These are phyloP conservation scores for Ophiostoma australiae DNA, from an alignment of 2,329 filamentous ascomycete genomes.

Conservation along the genomic window DNA sequence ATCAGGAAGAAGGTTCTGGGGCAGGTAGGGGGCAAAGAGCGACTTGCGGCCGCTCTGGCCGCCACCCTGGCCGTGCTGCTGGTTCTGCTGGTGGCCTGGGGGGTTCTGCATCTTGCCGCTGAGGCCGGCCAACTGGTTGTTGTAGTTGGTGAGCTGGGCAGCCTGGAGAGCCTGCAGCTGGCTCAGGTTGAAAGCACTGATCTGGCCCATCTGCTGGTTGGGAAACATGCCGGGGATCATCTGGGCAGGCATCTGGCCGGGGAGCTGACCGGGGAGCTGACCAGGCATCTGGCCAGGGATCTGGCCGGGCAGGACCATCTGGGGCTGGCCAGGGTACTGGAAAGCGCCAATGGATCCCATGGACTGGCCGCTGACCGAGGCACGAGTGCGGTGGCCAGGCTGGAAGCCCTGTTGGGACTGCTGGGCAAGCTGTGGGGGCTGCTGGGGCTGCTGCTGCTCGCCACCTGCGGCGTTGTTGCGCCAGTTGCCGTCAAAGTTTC, in stretches of 20 bases:
- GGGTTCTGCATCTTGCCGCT: conserved; percentile 68
- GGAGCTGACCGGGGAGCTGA: not conserved
- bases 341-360: conserved; percentile 79
- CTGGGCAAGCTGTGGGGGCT: conserved; percentile 50
- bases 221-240: conserved; percentile 39
- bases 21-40: conserved; percentile 94
- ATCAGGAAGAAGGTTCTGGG: conserved; percentile 87
- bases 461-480: conserved; percentile 40
- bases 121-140: conserved; percentile 66
- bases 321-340: conserved; percentile 81
- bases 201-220: conserved; percentile 49
- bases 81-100: conserved; percentile 71
- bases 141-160: conserved; percentile 66
- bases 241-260: not conserved
- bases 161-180: conserved; percentile 74
- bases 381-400: conserved; percentile 81
- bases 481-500: conserved; percentile 98
- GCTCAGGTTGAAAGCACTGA: conserved; percentile 82
- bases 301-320: conserved; percentile 69
- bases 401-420: conserved; percentile 60
- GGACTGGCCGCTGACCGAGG: conserved; percentile 78
- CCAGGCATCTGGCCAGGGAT: not conserved
- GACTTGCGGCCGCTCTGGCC: conserved; percentile 66
- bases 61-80: conserved; percentile 37
- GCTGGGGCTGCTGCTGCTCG: conserved; percentile 36